Percentiles rank a stretch among this genome's conserved stretches.
These are phyloP conservation scores for Mycena metata DNA, from an alignment of 768 basidiomycete species.

Conservation along the genomic window DNA sequence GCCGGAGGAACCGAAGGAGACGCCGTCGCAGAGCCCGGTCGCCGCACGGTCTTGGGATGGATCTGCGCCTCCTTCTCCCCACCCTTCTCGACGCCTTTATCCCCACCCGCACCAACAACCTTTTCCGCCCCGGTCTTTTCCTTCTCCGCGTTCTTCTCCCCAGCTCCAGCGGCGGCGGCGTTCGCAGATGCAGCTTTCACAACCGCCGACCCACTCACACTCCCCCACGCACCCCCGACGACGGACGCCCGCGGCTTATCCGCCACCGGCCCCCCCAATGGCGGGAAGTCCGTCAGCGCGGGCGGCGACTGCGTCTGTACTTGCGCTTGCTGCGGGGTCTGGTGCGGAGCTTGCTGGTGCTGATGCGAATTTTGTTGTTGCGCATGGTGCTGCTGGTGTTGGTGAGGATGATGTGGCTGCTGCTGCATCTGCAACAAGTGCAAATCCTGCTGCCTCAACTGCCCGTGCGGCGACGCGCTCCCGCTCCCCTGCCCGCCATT, in stretches of 20 bases:
- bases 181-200: constrained; percentile 52
- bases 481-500: constrained; percentile 42
- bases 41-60: constrained; percentile 28
- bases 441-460: constrained; percentile 34
- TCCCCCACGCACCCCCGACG: constrained; percentile 80
- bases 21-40: constrained; percentile 15
- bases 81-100: background rate
- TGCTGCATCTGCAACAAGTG: constrained; percentile 32
- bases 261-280: constrained; percentile 57
- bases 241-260: constrained; percentile 67
- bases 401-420: constrained; percentile 9
- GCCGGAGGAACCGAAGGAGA: too few relatives aligned
- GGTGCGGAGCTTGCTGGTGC: background rate
- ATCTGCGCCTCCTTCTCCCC: background rate
- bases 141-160: background rate
- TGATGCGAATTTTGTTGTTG: too few relatives aligned
- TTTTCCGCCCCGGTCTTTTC: background rate
- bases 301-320: constrained; percentile 27
- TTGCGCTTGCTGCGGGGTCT: background rate
- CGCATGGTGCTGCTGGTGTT: background rate
- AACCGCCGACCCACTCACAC: constrained; percentile 62
- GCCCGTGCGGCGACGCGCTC: constrained; percentile 28
- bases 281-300: constrained; percentile 77
- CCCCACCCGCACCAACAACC: background rate
- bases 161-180: constrained; percentile 28